Conservation (phyloP, 192 early-diverging fungal genomes). For the Thamnidium elegans region DNA sequence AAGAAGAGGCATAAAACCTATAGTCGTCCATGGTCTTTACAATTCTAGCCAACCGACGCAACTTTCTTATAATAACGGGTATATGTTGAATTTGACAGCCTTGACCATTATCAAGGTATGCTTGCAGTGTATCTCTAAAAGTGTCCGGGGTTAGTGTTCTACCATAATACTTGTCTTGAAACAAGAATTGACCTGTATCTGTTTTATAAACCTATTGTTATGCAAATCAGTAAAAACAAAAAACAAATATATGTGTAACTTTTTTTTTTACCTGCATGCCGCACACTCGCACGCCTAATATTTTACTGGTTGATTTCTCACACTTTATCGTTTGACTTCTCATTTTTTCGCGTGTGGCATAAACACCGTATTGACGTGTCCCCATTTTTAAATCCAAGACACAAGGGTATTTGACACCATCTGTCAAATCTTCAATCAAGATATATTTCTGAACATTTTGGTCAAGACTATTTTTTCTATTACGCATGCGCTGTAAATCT, state of each 20-base stretch:
- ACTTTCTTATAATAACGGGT: conserved; percentile 75
- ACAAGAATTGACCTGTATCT: conserved; percentile 58
- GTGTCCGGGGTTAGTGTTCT: conserved; percentile 78
- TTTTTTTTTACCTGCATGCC: conserved; percentile 97
- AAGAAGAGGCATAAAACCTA: conserved; percentile 88
- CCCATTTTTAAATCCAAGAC: conserved; percentile 99
- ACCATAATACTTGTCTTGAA: conserved; percentile 97
- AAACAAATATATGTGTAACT: neutral
- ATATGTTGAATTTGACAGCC: conserved; percentile 76
- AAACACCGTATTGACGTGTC: conserved; percentile 92
- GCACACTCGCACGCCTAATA: conserved; percentile 92
- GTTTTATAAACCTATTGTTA: conserved; percentile 29
- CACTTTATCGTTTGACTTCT: conserved; percentile 91
- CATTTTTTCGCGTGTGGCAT: conserved; percentile 81
- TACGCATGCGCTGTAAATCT: conserved; percentile 25
- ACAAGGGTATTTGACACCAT: conserved; percentile 85
- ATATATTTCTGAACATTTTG: conserved; percentile 70
- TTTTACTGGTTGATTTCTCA: conserved; percentile 86
- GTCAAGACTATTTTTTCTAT: conserved; percentile 2
- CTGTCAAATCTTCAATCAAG: conserved; percentile 91
- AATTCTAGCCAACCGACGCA: conserved; percentile 70
- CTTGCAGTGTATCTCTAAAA: conserved; percentile 73
- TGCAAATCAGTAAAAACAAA: too few species aligned
- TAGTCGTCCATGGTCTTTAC: conserved; percentile 79
- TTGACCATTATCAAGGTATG: conserved; percentile 88